Conservation (phyloP, 371 early-diverging fungal species). For the Mucor piriformis region DNA sequence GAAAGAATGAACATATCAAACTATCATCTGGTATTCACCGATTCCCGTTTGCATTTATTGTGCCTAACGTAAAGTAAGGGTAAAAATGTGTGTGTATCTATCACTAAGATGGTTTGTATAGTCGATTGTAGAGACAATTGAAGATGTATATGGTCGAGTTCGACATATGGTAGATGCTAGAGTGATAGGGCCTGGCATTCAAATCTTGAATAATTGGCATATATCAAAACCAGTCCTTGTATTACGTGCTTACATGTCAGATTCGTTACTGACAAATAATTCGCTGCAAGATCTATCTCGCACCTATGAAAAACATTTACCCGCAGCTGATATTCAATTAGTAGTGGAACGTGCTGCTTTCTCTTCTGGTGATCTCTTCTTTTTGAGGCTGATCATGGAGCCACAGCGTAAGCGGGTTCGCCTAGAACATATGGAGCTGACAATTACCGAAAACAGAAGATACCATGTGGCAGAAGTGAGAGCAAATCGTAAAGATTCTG, state of each 20-base stretch:
- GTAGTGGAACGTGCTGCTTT: conserved; percentile 39
- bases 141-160: conserved; percentile 38
- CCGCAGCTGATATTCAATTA: conserved; percentile 29
- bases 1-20: conserved; percentile 26
- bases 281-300: conserved; percentile 39
- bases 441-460: conserved; percentile 26
- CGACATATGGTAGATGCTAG: conserved; percentile 31
- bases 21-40: conserved; percentile 35
- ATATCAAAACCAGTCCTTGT: conserved; percentile 33
- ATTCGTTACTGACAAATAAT: conserved; percentile 35
- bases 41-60: conserved; percentile 37
- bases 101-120: conserved; percentile 5
- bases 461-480: conserved; percentile 28
- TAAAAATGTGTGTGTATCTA: neutral
- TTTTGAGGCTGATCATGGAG: conserved; percentile 26
- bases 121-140: conserved; percentile 40
- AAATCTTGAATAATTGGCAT: conserved; percentile 32
- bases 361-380: conserved; percentile 41
- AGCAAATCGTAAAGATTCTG: conserved; percentile 29
- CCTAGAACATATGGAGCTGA: conserved; percentile 34
- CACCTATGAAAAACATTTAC: conserved; percentile 39
- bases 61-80: conserved; percentile 36
- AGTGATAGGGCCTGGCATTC: conserved; percentile 27
- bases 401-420: conserved; percentile 36
- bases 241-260: conserved; percentile 40